Percentiles rank a stretch among this genome's conserved stretches.
phyloP scores from a whole-genome alignment of 163 green algal genomes.

The Chlamydomonas reinhardtii region DNA sequence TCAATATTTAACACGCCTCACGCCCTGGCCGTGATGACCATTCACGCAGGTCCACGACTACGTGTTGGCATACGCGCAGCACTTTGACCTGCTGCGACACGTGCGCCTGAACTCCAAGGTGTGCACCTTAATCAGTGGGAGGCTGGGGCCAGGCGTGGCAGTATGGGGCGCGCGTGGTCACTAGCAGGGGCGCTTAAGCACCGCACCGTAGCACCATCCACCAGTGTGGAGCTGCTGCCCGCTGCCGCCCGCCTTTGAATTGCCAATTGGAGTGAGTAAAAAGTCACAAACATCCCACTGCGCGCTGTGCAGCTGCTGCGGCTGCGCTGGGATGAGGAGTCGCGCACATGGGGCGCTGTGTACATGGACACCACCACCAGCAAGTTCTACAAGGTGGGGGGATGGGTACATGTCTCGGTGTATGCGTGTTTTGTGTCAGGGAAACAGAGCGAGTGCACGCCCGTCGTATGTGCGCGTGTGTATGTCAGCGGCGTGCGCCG shows the following conservation, averaged over 20 bases:
- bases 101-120: not conserved
- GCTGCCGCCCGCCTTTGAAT: too few species aligned
- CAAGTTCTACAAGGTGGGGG: not conserved
- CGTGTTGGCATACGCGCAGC: not conserved
- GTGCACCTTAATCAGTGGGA: too few species aligned
- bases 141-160: too few species aligned
- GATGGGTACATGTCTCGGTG: not conserved
- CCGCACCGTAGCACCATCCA: too few species aligned
- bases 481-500: too few species aligned
- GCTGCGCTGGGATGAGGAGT: not conserved
- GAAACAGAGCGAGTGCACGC: not conserved
- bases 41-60: not conserved
- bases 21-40: too few species aligned
- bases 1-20: too few species aligned
- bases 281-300: too few species aligned
- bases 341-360: not conserved
- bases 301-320: not conserved
- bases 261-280: too few species aligned
- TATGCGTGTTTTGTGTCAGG: not conserved
- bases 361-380: not conserved
- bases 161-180: too few species aligned
- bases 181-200: too few species aligned
- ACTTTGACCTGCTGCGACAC: not conserved
- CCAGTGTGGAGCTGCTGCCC: too few species aligned
- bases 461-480: not conserved